These are phyloP conservation scores for Trichoderma asperellum DNA, from an alignment of 2,329 filamentous ascomycete genomes.

Conservation along the genomic window DNA sequence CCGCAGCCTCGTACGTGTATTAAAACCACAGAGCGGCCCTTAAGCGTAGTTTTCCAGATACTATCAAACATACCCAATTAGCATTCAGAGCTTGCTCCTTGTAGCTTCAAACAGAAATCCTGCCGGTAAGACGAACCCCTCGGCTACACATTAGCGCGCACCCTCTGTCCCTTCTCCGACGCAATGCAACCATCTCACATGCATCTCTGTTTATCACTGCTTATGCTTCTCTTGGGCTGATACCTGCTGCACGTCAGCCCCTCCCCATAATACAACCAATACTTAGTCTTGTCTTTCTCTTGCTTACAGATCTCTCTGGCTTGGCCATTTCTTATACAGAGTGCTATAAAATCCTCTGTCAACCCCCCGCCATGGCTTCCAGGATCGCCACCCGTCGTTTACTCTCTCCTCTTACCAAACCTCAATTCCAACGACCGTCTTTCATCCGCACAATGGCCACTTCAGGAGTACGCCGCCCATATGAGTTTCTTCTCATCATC, in stretches of 20 bases:
- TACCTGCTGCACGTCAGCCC: not conserved
- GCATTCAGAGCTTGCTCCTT: not conserved
- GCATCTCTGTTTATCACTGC: not conserved
- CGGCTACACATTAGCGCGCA: conserved; percentile 10
- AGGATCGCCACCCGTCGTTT: conserved; percentile 29
- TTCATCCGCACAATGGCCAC: conserved; percentile 39
- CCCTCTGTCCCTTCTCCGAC: not conserved
- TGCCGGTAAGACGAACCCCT: not conserved
- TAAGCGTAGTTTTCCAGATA: not conserved
- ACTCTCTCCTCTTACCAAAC: conserved; percentile 21
- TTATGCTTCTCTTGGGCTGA: not conserved
- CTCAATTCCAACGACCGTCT: not conserved
- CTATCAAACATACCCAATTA: not conserved
- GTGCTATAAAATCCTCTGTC: not conserved
- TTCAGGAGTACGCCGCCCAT: conserved; percentile 43
- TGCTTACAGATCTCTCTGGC: not conserved
- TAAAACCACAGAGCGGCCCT: not conserved
- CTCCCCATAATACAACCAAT: not conserved
- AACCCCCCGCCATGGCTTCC: conserved; percentile 25
- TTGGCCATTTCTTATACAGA: not conserved
- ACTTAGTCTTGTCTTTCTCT: not conserved
- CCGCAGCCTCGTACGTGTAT: not conserved
- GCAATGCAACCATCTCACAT: not conserved
- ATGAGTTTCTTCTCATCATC: conserved; percentile 70
- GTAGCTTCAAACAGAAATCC: not conserved